Base-by-base conservation (phyloP, 257 asterid species). In the Echites panduratus region DNA sequence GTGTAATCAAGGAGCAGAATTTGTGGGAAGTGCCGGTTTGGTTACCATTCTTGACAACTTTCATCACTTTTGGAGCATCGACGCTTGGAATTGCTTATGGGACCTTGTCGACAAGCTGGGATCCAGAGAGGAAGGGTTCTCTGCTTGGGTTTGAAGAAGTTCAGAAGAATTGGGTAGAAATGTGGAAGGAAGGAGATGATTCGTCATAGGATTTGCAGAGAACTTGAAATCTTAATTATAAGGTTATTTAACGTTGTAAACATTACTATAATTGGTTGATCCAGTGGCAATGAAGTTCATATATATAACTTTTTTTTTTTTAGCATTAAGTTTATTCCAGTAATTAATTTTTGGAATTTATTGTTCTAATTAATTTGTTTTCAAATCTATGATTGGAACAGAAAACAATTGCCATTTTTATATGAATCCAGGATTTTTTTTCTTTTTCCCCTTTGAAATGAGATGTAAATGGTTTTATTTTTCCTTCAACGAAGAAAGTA, bases 81-180 rank as follows among this genome's bases (percentile, higher is more conserved):
- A 78, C 92, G 13, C 85, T 92, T 27, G 96, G 97, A 27, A 77
- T 87, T 75, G 92, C 89, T 43, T 89, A 80, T 40, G 95, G 97
- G 32, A 85, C 95, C 48, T 75, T 92, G 71, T 88, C 97, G 2
- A 87, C 96, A 12, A 92, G 96, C 52, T 82, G 90, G 90, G 86
- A 86, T 69, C 78, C 80, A 10, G 84, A 87, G 29, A 83, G 80
- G n/a, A 79, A 89, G 16, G 97, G 97, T 0, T 86, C 95, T 2
- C 20, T 84, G 70, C 78, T 89, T 24, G 97, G 96, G 74, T 70
- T 91, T 14, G 96, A 91, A 58, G 86, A 91, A 83, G 84, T 87
- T 67, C 87, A 83, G 81, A 83, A 82, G 89, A 89, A 91, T 73
- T 91, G 97, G 97, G 85, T 12, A 58, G 92, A 86, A 45, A 84